phyloP scores from a whole-genome alignment of 2,329 filamentous ascomycete genomes.

The Epichloe elymi region DNA sequence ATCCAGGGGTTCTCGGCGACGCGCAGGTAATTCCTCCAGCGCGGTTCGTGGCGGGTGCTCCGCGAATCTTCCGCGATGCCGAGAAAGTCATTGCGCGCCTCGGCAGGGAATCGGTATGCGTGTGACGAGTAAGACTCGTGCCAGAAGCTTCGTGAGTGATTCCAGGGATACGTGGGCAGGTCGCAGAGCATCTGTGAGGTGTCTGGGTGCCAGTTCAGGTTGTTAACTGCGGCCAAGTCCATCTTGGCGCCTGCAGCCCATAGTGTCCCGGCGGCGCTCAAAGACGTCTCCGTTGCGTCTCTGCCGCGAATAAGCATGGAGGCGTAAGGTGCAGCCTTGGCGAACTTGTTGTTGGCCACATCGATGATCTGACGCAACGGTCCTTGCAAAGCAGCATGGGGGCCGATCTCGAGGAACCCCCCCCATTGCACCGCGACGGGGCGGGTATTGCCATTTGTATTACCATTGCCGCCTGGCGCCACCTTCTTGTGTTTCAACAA shows the following conservation, averaged over 20 bases:
- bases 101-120: slow-evolving; percentile 10
- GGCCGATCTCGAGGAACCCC: slow-evolving; percentile 27
- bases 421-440: no score
- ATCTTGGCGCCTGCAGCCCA: neutral
- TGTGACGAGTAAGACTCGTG: slow-evolving; percentile 12
- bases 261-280: slow-evolving; percentile 22
- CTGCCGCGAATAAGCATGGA: neutral
- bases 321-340: no score
- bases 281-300: neutral
- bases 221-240: no score
- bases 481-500: no score
- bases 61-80: slow-evolving; percentile 7
- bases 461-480: no score
- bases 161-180: slow-evolving; percentile 17
- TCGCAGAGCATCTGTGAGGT: neutral
- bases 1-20: slow-evolving; percentile 21
- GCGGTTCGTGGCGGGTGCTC: slow-evolving; percentile 13
- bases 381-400: slow-evolving; percentile 23
- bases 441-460: no score
- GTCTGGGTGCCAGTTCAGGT: no score
- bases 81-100: slow-evolving; percentile 15
- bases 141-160: slow-evolving; percentile 17
- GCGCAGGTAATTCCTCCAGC: slow-evolving; percentile 20
- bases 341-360: no score
- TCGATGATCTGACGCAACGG: neutral